A percentile compares a stretch with the other conserved stretches of the same genome.
phyloP scores from a whole-genome alignment of 306 rosid genomes.

The Sphenostylis stenocarpa region DNA sequence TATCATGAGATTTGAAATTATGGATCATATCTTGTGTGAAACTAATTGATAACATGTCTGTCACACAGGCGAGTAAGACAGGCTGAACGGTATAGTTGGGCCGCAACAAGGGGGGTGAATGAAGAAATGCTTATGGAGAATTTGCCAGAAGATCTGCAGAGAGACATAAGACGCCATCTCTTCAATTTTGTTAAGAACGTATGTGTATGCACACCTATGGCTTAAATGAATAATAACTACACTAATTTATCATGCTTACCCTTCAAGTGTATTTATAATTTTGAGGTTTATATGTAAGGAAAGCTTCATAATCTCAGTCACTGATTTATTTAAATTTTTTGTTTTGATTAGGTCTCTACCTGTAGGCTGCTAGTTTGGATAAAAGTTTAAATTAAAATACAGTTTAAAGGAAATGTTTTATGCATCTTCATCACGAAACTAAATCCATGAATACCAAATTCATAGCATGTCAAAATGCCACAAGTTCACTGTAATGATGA shows the following conservation, averaged over 20 bases:
- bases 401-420: neutral
- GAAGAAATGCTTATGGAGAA: slow-evolving; percentile 71
- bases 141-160: slow-evolving; percentile 87
- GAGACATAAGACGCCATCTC: slow-evolving; percentile 87
- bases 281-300: neutral
- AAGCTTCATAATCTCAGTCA: neutral
- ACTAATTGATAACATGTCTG: neutral
- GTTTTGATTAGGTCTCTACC: neutral
- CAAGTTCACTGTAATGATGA: neutral
- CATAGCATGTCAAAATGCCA: neutral
- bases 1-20: neutral
- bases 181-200: slow-evolving; percentile 45
- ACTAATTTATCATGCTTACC: neutral
- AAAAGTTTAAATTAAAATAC: neutral
- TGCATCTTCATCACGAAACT: slow-evolving; percentile 8
- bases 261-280: neutral
- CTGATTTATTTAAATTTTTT: neutral
- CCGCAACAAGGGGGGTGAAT: slow-evolving; percentile 90
- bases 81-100: slow-evolving; percentile 85
- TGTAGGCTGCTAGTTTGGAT: slow-evolving; percentile 4
- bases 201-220: slow-evolving; percentile 31
- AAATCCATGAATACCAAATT: neutral
- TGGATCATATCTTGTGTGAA: neutral
- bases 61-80: slow-evolving; percentile 61
- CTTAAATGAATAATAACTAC: neutral